Percentiles rank a stretch among this genome's conserved stretches.
Evolutionary conservation across 2,329 filamentous ascomycete species (phyloP).

Genomic region (Orbilia quercus): DNA sequence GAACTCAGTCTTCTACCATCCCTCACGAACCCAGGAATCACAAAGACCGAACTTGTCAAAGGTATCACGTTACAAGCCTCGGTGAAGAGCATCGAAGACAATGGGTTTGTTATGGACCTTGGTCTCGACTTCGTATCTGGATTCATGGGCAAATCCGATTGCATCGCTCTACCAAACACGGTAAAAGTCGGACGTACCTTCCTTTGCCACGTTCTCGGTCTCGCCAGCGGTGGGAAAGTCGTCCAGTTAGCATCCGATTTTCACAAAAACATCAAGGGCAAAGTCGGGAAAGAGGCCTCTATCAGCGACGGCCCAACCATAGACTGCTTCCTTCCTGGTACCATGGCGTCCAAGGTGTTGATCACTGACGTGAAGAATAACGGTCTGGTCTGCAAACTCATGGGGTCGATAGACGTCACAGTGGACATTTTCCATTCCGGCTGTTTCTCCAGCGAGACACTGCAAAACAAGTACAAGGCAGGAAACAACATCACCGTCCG

Average conservation of each 20-base stretch:
- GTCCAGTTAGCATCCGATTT: constrained; percentile 84
- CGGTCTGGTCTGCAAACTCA: constrained; percentile 88
- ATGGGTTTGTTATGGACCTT: constrained; percentile 92
- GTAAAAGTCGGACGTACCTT: constrained; percentile 75
- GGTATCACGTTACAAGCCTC: constrained; percentile 87
- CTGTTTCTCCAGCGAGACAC: constrained; percentile 74
- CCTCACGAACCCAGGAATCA: constrained; percentile 80
- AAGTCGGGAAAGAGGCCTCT: constrained; percentile 58
- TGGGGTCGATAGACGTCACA: constrained; percentile 90
- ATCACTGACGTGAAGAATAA: constrained; percentile 76
- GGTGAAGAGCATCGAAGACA: constrained; percentile 91
- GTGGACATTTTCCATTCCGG: constrained; percentile 92
- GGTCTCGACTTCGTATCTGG: constrained; percentile 78
- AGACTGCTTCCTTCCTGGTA: constrained; percentile 89
- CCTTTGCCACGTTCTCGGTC: constrained; percentile 81
- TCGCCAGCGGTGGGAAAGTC: constrained; percentile 81
- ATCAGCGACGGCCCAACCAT: constrained; percentile 80
- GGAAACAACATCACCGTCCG: constrained; percentile 86
- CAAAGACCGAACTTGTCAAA: constrained; percentile 76
- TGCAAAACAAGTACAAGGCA: constrained; percentile 82
- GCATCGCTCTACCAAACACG: constrained; percentile 70
- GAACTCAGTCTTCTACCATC: constrained; percentile 85
- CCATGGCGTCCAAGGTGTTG: constrained; percentile 80
- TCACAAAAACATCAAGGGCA: constrained; percentile 68
- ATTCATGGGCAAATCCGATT: constrained; percentile 77